Conservation (phyloP, 768 basidiomycete genomes). For the Boletus edulis region DNA sequence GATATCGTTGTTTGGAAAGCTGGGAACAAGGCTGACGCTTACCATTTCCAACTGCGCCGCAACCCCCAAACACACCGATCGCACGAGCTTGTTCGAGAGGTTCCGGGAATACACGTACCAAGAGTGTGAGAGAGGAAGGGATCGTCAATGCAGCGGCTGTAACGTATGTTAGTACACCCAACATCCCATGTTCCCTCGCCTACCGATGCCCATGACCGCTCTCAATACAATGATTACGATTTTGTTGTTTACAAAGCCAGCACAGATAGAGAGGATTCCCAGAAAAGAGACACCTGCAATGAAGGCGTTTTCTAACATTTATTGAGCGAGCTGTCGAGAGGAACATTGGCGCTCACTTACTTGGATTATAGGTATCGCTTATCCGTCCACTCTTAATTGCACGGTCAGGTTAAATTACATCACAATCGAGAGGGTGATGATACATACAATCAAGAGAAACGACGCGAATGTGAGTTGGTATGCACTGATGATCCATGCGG, state of each 20-base stretch:
- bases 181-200: neutral
- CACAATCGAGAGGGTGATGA: neutral
- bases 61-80: constrained; percentile 44
- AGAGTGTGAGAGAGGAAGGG: constrained; percentile 48
- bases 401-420: constrained; percentile 2
- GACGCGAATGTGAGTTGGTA: constrained; percentile 49
- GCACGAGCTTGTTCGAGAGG: constrained; percentile 46
- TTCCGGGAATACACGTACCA: constrained; percentile 50
- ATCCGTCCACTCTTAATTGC: constrained; percentile 22
- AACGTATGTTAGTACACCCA: neutral
- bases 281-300: constrained; percentile 39
- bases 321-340: constrained; percentile 27
- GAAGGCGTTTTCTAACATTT: constrained; percentile 42
- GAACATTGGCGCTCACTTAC: constrained; percentile 24
- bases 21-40: neutral
- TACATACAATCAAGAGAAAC: constrained; percentile 29
- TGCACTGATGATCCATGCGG: constrained; percentile 40
- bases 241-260: constrained; percentile 46
- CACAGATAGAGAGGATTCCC: constrained; percentile 42
- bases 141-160: constrained; percentile 49
- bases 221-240: constrained; percentile 49
- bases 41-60: constrained; percentile 47
- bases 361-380: constrained; percentile 28
- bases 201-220: constrained; percentile 49
- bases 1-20: neutral